Evolutionary conservation across 2,329 filamentous ascomycete species (phyloP), one percentile per base, ranked within the genome.

Genomic region (Mycosphaerella arachidis): DNA sequence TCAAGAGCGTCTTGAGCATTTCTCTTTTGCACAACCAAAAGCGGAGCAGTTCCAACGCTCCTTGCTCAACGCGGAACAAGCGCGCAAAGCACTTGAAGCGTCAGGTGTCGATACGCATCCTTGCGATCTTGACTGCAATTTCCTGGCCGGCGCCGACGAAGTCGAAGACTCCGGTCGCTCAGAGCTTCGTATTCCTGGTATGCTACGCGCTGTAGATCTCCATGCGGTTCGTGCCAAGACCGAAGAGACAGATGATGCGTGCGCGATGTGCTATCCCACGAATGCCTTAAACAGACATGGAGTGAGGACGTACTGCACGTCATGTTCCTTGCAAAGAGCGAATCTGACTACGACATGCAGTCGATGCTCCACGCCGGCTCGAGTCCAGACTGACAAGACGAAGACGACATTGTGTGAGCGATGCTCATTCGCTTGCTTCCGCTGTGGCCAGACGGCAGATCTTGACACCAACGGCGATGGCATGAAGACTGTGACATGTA

Each of bases 341-440:
- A 45, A 60, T 3, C 51, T 67, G 55, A 64, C 52, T 6, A 58
- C 63, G 9, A 35, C 40, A n/a, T 67, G 65, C 50, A 46, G 29
- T 12, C 24, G 13, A 50, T 67, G 65, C 56, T 40, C 56, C 30
- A 54, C 48, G 37, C 62, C 63, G 31, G 63, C 65, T 27, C 58
- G 62, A 18, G 43, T 60, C 16, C 46, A 57, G 48, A 62, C 58
- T 12, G 58, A 61, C 12, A 30, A 48, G 10, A 51, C 20, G 24
- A 59, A 50, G 33, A 13, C 30, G 6, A 58, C 60, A 3, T 58
- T 75, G 5, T 80, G 78, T 59, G 77, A 79, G 63, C 70, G 70
- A 27, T 79, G 77, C 64, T 67, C 66, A 2, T 79, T 79, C 58
- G 61, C 70, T 1, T 80, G 78, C 62, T 75, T 79, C 56, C 69